Evolutionary conservation across 345 rosid species (phyloP).

Genomic region (Eucalyptus tenuipes): DNA sequence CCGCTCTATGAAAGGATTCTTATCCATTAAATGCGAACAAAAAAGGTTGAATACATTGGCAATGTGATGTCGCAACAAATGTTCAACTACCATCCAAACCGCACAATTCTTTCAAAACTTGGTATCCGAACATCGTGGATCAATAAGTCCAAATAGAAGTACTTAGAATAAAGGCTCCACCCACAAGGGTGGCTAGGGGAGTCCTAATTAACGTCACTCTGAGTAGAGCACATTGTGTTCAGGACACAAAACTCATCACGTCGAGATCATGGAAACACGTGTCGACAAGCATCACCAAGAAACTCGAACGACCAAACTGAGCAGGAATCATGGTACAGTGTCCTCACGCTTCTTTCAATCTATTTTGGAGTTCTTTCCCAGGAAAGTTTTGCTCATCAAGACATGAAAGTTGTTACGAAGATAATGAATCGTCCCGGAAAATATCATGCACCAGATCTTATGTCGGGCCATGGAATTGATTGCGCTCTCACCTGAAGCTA

Average conservation of each 20-base stretch:
- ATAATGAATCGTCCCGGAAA: neutral
- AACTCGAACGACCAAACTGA: neutral
- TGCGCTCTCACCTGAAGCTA: neutral
- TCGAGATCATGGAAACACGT: neutral
- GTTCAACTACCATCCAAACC: neutral
- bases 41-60: neutral
- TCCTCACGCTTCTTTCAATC: neutral
- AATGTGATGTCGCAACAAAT: neutral
- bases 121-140: neutral
- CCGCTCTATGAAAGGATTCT: neutral
- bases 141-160: neutral
- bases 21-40: neutral
- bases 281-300: neutral
- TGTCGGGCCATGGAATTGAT: neutral
- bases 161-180: neutral
- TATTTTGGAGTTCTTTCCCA: neutral
- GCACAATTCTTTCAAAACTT: neutral
- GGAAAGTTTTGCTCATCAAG: neutral
- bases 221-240: neutral
- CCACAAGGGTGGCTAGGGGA: neutral
- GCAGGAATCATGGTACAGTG: neutral
- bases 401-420: neutral
- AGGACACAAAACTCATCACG: neutral
- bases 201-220: neutral
- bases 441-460: neutral